phyloP scores from a whole-genome alignment of 768 basidiomycete species.

The Hypsizygus marmoreus region DNA sequence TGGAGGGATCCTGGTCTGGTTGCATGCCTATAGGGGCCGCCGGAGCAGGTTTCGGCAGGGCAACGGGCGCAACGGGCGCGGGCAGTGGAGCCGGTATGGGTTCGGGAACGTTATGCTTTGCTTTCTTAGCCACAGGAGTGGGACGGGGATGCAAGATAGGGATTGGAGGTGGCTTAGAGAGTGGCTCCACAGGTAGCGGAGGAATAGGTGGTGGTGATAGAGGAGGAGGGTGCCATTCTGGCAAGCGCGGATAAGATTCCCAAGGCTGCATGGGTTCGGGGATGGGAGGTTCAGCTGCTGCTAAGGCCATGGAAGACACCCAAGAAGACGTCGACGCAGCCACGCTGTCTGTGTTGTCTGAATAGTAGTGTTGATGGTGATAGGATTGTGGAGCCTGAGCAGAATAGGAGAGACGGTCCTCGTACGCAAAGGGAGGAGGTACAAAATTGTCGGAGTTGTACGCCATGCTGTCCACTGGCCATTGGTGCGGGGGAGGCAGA shows the following conservation, averaged over 20 bases:
- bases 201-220: conserved; percentile 12
- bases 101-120: no score
- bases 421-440: no score
- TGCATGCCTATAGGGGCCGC: conserved; percentile 43
- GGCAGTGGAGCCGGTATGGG: conserved; percentile 16
- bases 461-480: neutral
- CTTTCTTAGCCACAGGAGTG: no score
- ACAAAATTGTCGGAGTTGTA: no score
- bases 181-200: conserved; percentile 3
- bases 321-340: conserved; percentile 29
- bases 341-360: conserved; percentile 6
- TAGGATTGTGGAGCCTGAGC: conserved; percentile 1
- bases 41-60: conserved; percentile 17
- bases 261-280: neutral
- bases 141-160: no score
- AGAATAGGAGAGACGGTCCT: neutral
- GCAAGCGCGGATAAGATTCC: conserved; percentile 1
- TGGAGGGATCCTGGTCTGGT: conserved; percentile 44
- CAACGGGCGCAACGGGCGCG: conserved; percentile 21
- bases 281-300: conserved; percentile 26
- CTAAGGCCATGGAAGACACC: conserved; percentile 45
- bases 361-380: conserved; percentile 13
- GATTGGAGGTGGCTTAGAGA: conserved; percentile 13
- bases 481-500: neutral
- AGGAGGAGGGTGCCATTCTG: conserved; percentile 2